Percentiles rank a stretch among this genome's conserved stretches.
These are phyloP conservation scores for Suillus luteus DNA, from an alignment of 768 basidiomycete species.

Conservation along the genomic window DNA sequence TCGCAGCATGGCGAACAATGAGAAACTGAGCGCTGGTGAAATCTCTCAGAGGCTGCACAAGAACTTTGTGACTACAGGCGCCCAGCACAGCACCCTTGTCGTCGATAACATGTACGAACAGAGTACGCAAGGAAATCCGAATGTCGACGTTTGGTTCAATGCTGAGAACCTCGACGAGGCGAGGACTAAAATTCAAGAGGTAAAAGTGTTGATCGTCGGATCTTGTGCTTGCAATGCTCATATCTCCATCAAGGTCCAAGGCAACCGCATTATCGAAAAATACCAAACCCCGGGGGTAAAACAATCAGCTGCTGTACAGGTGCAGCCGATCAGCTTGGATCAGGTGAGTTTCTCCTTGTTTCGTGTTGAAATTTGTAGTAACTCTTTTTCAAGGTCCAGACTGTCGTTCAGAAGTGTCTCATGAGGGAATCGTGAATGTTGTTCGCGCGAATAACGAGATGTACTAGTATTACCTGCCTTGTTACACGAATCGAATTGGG, in stretches of 20 bases:
- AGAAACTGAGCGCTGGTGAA: neutral
- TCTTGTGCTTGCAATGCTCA: neutral
- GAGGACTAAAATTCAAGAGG: neutral
- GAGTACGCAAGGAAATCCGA: neutral
- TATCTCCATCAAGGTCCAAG: neutral
- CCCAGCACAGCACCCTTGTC: neutral
- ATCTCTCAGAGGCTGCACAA: neutral
- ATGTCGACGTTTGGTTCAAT: neutral
- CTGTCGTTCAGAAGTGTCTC: neutral
- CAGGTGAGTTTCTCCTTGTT: neutral
- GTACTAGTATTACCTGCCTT: neutral
- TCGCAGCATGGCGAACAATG: neutral
- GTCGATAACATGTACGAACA: neutral
- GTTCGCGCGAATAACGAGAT: neutral
- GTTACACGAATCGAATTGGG: neutral
- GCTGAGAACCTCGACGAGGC: neutral
- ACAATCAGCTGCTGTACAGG: neutral
- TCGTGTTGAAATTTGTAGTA: neutral
- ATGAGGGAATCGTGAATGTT: neutral
- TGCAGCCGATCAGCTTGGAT: neutral
- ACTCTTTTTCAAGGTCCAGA: neutral
- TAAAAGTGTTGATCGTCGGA: neutral
- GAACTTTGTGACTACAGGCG: neutral
- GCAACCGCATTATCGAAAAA: neutral
- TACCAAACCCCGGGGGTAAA: neutral